Conservation (phyloP, 768 basidiomycete genomes). For the Imleria badia region DNA sequence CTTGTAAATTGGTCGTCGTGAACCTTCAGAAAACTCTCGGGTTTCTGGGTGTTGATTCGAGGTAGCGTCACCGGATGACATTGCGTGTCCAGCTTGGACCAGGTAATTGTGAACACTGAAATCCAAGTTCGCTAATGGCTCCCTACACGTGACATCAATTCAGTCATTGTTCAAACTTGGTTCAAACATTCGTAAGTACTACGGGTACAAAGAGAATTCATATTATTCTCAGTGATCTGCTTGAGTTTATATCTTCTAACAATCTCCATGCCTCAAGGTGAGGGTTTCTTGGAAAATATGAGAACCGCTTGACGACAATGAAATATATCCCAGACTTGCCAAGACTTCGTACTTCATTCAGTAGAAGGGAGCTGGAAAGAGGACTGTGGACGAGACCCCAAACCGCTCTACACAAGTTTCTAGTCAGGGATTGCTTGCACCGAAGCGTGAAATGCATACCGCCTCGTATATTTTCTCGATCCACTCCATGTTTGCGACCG, state of each 20-base stretch:
- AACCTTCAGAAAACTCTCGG: constrained; percentile 5
- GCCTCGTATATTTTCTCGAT: constrained; percentile 58
- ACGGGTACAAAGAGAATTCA: too few relatives aligned
- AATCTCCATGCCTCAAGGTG: too few relatives aligned
- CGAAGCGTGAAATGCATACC: constrained; percentile 30
- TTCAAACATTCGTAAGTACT: too few relatives aligned
- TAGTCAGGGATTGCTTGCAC: neutral
- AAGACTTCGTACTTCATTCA: neutral
- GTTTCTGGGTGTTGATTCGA: constrained; percentile 5
- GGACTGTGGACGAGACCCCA: constrained; percentile 37
- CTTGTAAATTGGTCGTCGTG: constrained; percentile 27
- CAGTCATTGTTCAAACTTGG: too few relatives aligned
- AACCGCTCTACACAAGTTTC: constrained; percentile 24
- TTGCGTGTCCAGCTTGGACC: neutral
- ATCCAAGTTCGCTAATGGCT: too few relatives aligned
- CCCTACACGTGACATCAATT: constrained; percentile 4
- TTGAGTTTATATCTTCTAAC: neutral
- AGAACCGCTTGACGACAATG: too few relatives aligned
- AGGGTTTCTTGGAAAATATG: too few relatives aligned
- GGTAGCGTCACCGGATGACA: constrained; percentile 6
- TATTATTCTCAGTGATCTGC: too few relatives aligned
- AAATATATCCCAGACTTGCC: neutral
- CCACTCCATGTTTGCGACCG: constrained; percentile 53
- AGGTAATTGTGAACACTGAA: neutral
- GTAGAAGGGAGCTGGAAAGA: constrained; percentile 20